These are phyloP conservation scores for Lasiosphaeria miniovina DNA, from an alignment of 495 filamentous ascomycete genomes.

Conservation along the genomic window DNA sequence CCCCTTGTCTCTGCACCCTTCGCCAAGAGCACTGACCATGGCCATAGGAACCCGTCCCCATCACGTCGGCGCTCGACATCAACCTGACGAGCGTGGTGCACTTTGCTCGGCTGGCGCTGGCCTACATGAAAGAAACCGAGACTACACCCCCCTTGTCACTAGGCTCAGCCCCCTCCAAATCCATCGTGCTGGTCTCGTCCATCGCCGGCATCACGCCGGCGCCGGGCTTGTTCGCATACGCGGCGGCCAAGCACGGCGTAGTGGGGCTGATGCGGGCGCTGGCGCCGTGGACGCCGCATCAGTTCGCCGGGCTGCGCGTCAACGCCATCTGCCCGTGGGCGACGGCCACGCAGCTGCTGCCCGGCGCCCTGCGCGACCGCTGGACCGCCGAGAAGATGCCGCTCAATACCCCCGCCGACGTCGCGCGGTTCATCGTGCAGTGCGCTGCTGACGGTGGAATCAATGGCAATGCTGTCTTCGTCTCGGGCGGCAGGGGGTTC, in stretches of 20 bases:
- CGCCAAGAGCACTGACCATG: too few relatives aligned
- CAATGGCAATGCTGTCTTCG: slow-evolving; percentile 47
- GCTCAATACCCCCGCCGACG: slow-evolving; percentile 42
- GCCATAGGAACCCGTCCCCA: slow-evolving; percentile 17
- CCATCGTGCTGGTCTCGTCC: slow-evolving; percentile 22
- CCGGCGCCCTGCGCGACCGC: slow-evolving; percentile 34
- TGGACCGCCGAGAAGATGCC: slow-evolving; percentile 48
- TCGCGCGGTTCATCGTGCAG: slow-evolving; percentile 43
- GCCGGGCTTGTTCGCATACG: slow-evolving; percentile 40
- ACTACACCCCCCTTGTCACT: background rate
- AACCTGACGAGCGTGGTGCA: slow-evolving; percentile 21
- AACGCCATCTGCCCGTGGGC: slow-evolving; percentile 57
- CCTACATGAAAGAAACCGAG: slow-evolving; percentile 17
- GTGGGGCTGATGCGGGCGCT: slow-evolving; percentile 49
- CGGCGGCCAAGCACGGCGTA: slow-evolving; percentile 50
- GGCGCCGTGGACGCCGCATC: slow-evolving; percentile 36
- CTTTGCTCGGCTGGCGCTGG: slow-evolving; percentile 22
- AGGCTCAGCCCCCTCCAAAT: slow-evolving; percentile 10
- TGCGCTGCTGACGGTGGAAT: slow-evolving; percentile 36
- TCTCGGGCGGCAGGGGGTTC: slow-evolving; percentile 48
- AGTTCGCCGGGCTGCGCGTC: slow-evolving; percentile 41
- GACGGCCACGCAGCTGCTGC: slow-evolving; percentile 44
- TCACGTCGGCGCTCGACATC: slow-evolving; percentile 16
- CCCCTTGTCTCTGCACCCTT: background rate
- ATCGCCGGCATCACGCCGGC: slow-evolving; percentile 27